Conservation (phyloP, 805 yeast species). For the Kazachstania africana region DNA sequence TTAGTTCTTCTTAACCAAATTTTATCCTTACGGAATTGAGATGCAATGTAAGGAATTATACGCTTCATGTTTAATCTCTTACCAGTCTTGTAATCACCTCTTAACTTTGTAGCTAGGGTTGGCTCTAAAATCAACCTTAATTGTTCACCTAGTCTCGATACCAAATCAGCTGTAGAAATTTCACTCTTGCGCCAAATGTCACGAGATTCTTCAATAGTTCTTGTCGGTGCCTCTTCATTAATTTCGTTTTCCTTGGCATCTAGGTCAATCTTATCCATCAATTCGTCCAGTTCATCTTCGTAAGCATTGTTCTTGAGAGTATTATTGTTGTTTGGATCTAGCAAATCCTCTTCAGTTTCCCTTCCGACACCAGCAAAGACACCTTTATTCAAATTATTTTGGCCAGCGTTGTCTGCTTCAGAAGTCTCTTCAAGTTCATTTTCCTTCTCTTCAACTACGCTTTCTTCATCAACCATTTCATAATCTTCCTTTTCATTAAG, state of each 20-base stretch:
- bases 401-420: conserved; percentile 21
- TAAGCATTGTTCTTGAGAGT: conserved; percentile 9
- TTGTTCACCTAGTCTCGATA: conserved; percentile 85
- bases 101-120: conserved; percentile 85
- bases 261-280: conserved; percentile 25
- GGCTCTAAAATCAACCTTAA: conserved; percentile 88
- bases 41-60: conserved; percentile 94
- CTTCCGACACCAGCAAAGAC: conserved; percentile 42
- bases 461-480: conserved; percentile 23
- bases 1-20: conserved; percentile 96
- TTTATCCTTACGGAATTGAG: conserved; percentile 93
- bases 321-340: conserved; percentile 13
- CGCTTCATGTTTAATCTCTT: conserved; percentile 94
- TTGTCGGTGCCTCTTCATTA: conserved; percentile 29
- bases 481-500: conserved; percentile 28
- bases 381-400: conserved; percentile 31
- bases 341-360: conserved; percentile 1
- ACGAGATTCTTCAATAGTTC: conserved; percentile 54
- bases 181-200: conserved; percentile 78
- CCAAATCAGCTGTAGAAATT: conserved; percentile 72
- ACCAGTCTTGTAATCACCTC: conserved; percentile 96
- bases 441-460: conserved; percentile 19
- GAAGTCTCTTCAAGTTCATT: conserved; percentile 7
- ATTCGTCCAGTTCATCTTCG: conserved; percentile 22
- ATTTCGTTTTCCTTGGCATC: conserved; percentile 23